Conservation (phyloP, 306 rosid genomes). For the Gynostemma pentaphyllum region DNA sequence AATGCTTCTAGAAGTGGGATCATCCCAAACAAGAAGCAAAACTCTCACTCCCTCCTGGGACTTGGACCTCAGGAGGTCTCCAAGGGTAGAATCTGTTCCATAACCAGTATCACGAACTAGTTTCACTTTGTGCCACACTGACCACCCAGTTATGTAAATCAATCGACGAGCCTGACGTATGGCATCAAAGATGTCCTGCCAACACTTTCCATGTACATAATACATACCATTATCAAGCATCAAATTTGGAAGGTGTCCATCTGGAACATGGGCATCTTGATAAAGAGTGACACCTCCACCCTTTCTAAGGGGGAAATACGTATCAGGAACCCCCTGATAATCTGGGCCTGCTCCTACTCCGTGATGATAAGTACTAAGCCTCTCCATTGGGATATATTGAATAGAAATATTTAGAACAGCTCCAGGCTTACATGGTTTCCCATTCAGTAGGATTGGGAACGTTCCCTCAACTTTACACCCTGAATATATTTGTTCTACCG, state of each 20-base stretch:
- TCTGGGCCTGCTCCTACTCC: constrained; percentile 96
- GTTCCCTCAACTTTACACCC: constrained; percentile 63
- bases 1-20: constrained; percentile 88
- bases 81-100: constrained; percentile 35
- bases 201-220: constrained; percentile 76
- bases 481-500: constrained; percentile 55
- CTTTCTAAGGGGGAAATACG: constrained; percentile 85
- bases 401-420: constrained; percentile 64
- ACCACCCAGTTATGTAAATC: constrained; percentile 92
- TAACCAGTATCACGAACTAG: constrained; percentile 51
- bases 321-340: constrained; percentile 74
- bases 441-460: constrained; percentile 57
- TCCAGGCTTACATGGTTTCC: constrained; percentile 81
- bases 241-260: constrained; percentile 57
- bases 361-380: constrained; percentile 43
- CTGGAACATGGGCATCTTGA: constrained; percentile 93
- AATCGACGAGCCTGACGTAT: constrained; percentile 56
- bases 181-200: constrained; percentile 75
- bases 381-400: constrained; percentile 72
- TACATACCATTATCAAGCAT: constrained; percentile 49
- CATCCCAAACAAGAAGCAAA: constrained; percentile 97
- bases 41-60: constrained; percentile 97
- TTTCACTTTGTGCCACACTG: constrained; percentile 85
- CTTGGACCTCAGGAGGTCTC: constrained; percentile 73
- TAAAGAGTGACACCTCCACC: constrained; percentile 81